Conservation (phyloP, 108 stramenopile genomes). For the Skeletonema grethae region DNA sequence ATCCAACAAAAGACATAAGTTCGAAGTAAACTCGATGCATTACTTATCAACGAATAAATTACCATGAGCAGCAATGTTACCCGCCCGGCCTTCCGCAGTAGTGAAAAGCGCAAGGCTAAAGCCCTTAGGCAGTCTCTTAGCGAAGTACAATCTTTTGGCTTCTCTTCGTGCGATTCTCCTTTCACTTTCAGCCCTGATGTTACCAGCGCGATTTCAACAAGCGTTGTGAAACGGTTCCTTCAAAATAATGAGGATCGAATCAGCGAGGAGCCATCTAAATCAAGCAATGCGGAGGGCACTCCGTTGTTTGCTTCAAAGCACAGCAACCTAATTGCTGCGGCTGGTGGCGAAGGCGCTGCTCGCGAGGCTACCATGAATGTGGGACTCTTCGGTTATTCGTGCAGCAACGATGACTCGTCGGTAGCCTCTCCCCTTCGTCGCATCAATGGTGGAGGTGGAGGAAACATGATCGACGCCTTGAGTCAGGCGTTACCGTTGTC, state of each 20-base stretch:
- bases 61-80: not conserved
- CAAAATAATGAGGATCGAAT: not conserved
- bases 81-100: not conserved
- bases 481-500: not conserved
- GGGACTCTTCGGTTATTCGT: slow-evolving; percentile 2
- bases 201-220: not conserved
- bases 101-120: slow-evolving; percentile 4
- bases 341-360: not conserved
- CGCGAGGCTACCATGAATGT: not conserved
- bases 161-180: not conserved
- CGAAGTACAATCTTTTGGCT: not conserved
- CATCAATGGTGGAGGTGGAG: not conserved
- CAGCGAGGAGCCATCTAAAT: not conserved
- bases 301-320: not conserved
- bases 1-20: too few relatives aligned
- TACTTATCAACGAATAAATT: too few relatives aligned
- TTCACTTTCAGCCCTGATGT: not conserved
- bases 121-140: not conserved
- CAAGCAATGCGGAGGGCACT: not conserved
- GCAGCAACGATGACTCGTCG: not conserved
- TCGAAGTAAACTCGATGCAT: too few relatives aligned
- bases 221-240: not conserved
- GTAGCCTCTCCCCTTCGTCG: not conserved
- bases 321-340: not conserved
- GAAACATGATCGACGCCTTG: not conserved